Evolutionary conservation across 2,329 filamentous ascomycete species (phyloP).

Genomic region (Penicillium occitanis): DNA sequence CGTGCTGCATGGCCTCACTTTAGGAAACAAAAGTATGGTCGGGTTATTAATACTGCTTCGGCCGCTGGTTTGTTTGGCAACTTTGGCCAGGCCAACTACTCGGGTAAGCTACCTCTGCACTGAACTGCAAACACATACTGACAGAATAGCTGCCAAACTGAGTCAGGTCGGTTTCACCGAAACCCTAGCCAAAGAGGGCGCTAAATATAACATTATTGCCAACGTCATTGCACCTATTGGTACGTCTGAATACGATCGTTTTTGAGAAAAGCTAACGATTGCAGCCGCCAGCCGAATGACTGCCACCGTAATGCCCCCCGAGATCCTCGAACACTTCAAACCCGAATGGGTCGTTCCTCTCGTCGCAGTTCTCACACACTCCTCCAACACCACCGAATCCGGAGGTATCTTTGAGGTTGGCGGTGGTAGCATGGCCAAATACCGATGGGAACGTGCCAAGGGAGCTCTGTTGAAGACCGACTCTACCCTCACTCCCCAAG

Average conservation of each 20-base stretch:
- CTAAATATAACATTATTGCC: constrained; percentile 94
- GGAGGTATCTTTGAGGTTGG: constrained; percentile 92
- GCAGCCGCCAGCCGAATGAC: constrained; percentile 91
- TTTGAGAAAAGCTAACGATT: constrained; percentile 10
- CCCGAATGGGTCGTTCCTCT: constrained; percentile 95
- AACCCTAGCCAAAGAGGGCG: constrained; percentile 94
- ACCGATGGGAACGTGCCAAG: constrained; percentile 90
- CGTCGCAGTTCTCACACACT: constrained; percentile 83
- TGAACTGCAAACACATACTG: constrained; percentile 23
- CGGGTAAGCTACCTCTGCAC: constrained; percentile 49
- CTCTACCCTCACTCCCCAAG: constrained; percentile 80
- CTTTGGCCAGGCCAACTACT: constrained; percentile 97
- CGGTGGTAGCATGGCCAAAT: constrained; percentile 86
- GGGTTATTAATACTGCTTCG: constrained; percentile 96
- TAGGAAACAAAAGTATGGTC: constrained; percentile 96
- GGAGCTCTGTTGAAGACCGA: constrained; percentile 90
- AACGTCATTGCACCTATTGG: constrained; percentile 91
- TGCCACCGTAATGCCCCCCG: constrained; percentile 91
- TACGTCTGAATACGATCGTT: constrained; percentile 27
- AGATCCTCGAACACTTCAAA: constrained; percentile 78
- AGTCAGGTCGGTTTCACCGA: constrained; percentile 96
- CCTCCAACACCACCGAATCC: constrained; percentile 76
- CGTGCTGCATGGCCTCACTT: constrained; percentile 96
- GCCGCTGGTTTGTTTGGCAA: constrained; percentile 92
- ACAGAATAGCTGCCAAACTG: constrained; percentile 73